These are phyloP conservation scores for Zea mays DNA, from an alignment of 176 grass and related monocot species.

Conservation along the genomic window Zm-B73-REFERENCE-NAM-5.0 NC_050103.1:150588501-150589000, in stretches of 20 bases:
- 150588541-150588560: neutral
- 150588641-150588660: slow-evolving; percentile 26
- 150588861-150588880: slow-evolving; percentile 37
- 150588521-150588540: slow-evolving; percentile 25
- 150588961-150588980: slow-evolving; percentile 30
- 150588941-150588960: slow-evolving; percentile 36
- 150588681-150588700: slow-evolving; percentile 43
- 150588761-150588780: slow-evolving; percentile 86
- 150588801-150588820: neutral
- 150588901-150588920: slow-evolving; percentile 29
- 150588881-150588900: slow-evolving; percentile 56
- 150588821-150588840: neutral
- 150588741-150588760: slow-evolving; percentile 79
- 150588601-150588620: slow-evolving; percentile 52
- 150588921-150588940: slow-evolving; percentile 26
- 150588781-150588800: slow-evolving; percentile 13
- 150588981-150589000: slow-evolving; percentile 32
- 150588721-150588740: slow-evolving; percentile 89
- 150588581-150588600: slow-evolving; percentile 52
- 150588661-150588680: slow-evolving; percentile 23
- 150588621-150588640: slow-evolving; percentile 54
- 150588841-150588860: neutral
- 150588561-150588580: slow-evolving; percentile 53
- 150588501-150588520: slow-evolving; percentile 48
- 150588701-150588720: slow-evolving; percentile 72